These are phyloP conservation scores for Cordyceps pruinosa DNA, from an alignment of 2,329 filamentous ascomycete genomes.

Conservation along the genomic window DNA sequence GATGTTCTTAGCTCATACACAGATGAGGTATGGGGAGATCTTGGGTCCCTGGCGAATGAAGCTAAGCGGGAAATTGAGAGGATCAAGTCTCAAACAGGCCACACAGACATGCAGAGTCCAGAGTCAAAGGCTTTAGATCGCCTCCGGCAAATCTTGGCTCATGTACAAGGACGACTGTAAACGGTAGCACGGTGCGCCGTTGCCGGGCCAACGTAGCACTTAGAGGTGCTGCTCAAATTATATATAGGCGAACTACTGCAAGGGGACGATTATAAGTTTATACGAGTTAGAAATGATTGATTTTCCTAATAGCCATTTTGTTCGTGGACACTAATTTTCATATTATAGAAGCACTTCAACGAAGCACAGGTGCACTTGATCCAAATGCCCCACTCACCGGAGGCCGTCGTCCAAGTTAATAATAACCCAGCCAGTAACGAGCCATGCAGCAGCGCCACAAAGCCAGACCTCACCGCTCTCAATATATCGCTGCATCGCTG, in stretches of 20 bases:
- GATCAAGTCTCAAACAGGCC: constrained; percentile 18
- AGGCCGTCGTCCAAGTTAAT: too few relatives aligned
- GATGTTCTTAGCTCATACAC: constrained; percentile 50
- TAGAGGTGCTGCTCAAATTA: neutral
- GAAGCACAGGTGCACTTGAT: neutral
- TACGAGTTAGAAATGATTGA: neutral
- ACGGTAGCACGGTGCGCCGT: constrained; percentile 10
- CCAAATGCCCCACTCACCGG: neutral
- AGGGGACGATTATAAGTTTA: neutral
- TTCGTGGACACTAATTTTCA: neutral
- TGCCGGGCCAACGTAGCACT: constrained; percentile 12
- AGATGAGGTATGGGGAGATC: constrained; percentile 63
- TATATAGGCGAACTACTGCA: too few relatives aligned
- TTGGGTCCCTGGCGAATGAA: constrained; percentile 48
- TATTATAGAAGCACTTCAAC: neutral
- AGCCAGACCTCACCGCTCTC: neutral
- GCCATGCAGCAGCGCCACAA: neutral
- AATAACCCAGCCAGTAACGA: neutral
- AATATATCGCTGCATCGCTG: neutral
- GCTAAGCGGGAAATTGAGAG: constrained; percentile 50
- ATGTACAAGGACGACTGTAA: constrained; percentile 26
- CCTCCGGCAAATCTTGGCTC: constrained; percentile 31
- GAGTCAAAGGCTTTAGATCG: constrained; percentile 27
- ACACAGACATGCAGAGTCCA: neutral
- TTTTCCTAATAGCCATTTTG: too few relatives aligned